Evolutionary conservation across 2,329 filamentous ascomycete genomes (phyloP), one percentile per base, ranked within the genome.

Genomic region (Pseudodiploospora longispora): DNA sequence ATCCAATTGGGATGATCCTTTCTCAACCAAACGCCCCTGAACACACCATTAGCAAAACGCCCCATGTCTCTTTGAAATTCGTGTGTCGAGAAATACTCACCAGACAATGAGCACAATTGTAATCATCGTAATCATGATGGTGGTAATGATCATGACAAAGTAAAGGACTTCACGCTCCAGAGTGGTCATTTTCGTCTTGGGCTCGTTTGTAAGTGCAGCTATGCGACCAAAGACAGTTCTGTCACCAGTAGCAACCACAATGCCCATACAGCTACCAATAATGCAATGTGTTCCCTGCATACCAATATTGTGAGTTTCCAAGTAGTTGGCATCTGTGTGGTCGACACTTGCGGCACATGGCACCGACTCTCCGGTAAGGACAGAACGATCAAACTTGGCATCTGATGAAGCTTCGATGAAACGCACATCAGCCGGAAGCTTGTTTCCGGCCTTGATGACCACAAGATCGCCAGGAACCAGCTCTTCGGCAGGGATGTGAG

Each of bases 221-320:
- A 90, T 85, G 39, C 81, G 77, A 6, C 85, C 85, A 60, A 90
- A 88, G 27, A 90, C 80, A 0, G 85, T 88, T 10, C 67, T 69
- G 57, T 87, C 82, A 6, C 84, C 85, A 1, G 81, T 89, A 1
- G 80, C 78, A 8, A 90, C 79, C 2, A 87, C 82, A 7, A 89
- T 64, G 12, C 82, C 85, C 10, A 74, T 68, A 41, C 77, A 81
- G 27, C 69, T 80, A 3, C 85, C 85, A 6, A 80, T 80, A 4
- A 85, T 78, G 52, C 84, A 88, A 55, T 89, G 83, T 1, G 85
- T 88, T n/a, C 86, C 85, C 57, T 88, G 84, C 7, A 90, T 71
- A 27, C 84, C 85, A 42, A 90, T 86, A 53, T 80, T 84, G 42
- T 78, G 76, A 4, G 84, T 89, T 58, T 90, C 85, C 30, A 90